A percentile compares a stretch with the other conserved stretches of the same genome.
Conservation (phyloP, 495 filamentous ascomycete genomes). For the Xylaria venustula region DNA sequence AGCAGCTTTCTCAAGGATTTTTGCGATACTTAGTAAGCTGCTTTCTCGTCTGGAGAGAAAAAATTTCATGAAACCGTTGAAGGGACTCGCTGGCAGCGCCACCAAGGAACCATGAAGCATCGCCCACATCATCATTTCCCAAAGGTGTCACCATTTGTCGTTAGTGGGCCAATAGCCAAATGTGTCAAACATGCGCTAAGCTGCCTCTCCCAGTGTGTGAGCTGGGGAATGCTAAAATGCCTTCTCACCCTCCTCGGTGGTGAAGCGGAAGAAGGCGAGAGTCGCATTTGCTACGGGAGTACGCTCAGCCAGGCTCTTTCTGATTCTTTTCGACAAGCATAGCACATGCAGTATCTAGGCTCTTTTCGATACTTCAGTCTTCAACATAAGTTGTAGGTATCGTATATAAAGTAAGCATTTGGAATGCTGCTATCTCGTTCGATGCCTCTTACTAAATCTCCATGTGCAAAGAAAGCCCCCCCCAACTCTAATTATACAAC, state of each 20-base stretch:
- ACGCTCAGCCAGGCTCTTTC: conserved; percentile 68
- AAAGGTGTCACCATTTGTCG: conserved; percentile 62
- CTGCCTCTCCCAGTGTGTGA: conserved; percentile 90
- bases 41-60: conserved; percentile 98
- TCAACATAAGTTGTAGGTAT: no score
- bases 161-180: conserved; percentile 89
- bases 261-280: conserved; percentile 79
- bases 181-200: conserved; percentile 85
- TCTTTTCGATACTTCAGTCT: no score
- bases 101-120: conserved; percentile 83
- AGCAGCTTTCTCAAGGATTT: conserved; percentile 90
- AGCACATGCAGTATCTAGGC: no score
- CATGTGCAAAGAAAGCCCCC: no score
- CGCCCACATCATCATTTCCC: background rate
- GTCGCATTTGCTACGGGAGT: conserved; percentile 77
- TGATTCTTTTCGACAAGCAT: conserved; percentile 60
- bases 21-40: conserved; percentile 84
- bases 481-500: no score
- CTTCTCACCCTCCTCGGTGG: conserved; percentile 75
- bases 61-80: conserved; percentile 93
- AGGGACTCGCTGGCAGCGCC: conserved; percentile 89
- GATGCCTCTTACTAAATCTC: no score
- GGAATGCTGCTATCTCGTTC: no score
- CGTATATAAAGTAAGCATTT: no score
- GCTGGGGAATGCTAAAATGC: conserved; percentile 95